These are phyloP conservation scores for Plasmodium gallinaceum DNA, from an alignment of 169 alveolate species.

Conservation along the genomic window DNA sequence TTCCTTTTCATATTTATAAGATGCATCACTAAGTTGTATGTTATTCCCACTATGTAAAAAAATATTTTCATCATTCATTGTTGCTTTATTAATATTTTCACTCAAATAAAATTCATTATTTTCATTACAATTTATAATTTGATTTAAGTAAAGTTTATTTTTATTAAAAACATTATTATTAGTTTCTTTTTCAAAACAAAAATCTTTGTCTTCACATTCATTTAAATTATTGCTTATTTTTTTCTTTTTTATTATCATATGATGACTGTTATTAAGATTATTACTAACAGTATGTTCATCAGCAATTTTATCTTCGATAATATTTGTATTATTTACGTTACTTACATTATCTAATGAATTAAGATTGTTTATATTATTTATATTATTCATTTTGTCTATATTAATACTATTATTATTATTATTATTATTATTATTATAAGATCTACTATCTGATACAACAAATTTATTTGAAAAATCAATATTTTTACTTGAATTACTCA, in stretches of 20 bases:
- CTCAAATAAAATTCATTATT: background rate
- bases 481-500: background rate
- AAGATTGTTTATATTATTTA: background rate
- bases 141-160: slow-evolving; percentile 1
- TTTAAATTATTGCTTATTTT: too few species aligned
- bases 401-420: background rate
- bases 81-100: background rate
- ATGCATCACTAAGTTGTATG: too few species aligned
- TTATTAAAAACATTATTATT: background rate
- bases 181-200: background rate
- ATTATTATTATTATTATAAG: background rate
- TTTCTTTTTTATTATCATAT: too few species aligned
- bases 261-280: too few species aligned
- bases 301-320: background rate
- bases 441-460: background rate
- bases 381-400: background rate
- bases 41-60: background rate
- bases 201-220: too few species aligned
- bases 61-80: background rate
- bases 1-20: background rate
- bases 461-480: background rate
- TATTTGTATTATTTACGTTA: background rate
- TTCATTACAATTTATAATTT: slow-evolving; percentile 7
- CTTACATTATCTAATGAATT: background rate
- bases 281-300: too few species aligned